A percentile compares a stretch with the other conserved stretches of the same genome.
Evolutionary conservation across 306 rosid species (phyloP).

Genomic region (Trichosanthes cucumerina): DNA sequence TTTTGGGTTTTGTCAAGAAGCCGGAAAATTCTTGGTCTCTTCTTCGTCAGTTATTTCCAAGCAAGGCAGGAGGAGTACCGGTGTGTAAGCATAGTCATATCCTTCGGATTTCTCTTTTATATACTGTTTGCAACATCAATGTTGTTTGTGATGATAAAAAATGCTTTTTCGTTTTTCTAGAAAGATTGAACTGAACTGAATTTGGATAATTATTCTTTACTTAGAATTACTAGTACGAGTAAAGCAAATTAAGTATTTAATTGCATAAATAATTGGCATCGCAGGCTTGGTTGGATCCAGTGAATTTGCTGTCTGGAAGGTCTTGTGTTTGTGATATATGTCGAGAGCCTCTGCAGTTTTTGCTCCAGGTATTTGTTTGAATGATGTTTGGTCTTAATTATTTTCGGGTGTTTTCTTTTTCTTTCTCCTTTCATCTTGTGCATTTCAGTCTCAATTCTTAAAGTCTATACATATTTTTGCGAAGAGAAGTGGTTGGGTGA

Average conservation of each 20-base stretch:
- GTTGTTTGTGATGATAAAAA: background rate
- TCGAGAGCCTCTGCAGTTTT: conserved; percentile 54
- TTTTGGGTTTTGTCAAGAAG: conserved; percentile 55
- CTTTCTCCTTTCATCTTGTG: background rate
- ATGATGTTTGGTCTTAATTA: background rate
- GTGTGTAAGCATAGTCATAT: conserved; percentile 23
- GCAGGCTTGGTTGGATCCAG: conserved; percentile 92
- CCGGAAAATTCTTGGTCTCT: conserved; percentile 45
- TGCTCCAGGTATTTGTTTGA: conserved; percentile 58
- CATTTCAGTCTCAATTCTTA: background rate
- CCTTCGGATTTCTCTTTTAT: background rate
- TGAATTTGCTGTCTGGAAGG: conserved; percentile 52
- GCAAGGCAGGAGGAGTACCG: conserved; percentile 89
- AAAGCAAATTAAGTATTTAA: background rate
- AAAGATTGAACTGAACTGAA: background rate
- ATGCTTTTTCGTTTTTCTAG: background rate
- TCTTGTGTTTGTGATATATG: conserved; percentile 62
- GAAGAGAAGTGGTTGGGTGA: too few relatives aligned
- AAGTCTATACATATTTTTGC: too few relatives aligned
- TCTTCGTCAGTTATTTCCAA: conserved; percentile 54
- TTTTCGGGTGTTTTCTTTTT: background rate
- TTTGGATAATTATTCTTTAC: background rate
- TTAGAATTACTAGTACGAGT: background rate
- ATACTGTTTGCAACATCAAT: background rate
- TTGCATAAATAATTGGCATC: background rate